A percentile compares a stretch with the other conserved stretches of the same genome.
These are phyloP conservation scores for Candolleomyces aberdarensis DNA, from an alignment of 768 basidiomycete genomes.

Conservation along the genomic window DNA sequence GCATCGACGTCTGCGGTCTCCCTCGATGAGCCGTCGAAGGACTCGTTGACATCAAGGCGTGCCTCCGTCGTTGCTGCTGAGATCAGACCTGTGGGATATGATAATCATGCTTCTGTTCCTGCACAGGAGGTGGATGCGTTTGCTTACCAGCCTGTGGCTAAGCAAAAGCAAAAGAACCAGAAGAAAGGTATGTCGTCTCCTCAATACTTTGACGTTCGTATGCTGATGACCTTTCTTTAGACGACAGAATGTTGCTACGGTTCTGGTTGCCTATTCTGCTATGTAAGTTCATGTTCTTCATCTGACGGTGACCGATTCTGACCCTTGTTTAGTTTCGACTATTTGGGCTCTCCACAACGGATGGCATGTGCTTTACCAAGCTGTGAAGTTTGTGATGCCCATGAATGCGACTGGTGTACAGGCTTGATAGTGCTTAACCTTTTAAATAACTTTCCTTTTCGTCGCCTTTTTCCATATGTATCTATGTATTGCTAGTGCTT, in stretches of 20 bases:
- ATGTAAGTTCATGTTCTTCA: conserved; percentile 44
- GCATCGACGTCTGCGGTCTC: conserved; percentile 10
- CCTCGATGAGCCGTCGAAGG: not conserved
- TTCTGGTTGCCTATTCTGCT: conserved; percentile 88
- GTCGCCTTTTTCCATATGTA: not conserved
- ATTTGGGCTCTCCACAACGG: conserved; percentile 60
- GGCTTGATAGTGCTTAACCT: not conserved
- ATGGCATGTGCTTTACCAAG: conserved; percentile 48
- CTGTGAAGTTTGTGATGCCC: conserved; percentile 10
- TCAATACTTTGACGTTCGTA: not conserved
- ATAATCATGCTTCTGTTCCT: conserved; percentile 43
- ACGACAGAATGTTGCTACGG: conserved; percentile 53
- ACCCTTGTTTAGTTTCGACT: conserved; percentile 46
- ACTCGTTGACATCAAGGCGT: conserved; percentile 15
- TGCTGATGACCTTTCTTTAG: not conserved
- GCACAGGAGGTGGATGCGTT: conserved; percentile 70
- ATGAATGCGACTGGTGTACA: not conserved
- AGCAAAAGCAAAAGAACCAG: conserved; percentile 43
- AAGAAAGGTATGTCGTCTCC: conserved; percentile 61
- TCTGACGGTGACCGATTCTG: not conserved
- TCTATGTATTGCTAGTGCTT: not conserved
- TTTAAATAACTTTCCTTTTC: not conserved
- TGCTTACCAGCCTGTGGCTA: conserved; percentile 54
- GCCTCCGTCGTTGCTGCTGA: conserved; percentile 23
- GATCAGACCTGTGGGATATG: conserved; percentile 42